A percentile compares a stretch with the other conserved stretches of the same genome.
Evolutionary conservation across 1,139 yeast species (phyloP).

Genomic region (Yarrowia galli): DNA sequence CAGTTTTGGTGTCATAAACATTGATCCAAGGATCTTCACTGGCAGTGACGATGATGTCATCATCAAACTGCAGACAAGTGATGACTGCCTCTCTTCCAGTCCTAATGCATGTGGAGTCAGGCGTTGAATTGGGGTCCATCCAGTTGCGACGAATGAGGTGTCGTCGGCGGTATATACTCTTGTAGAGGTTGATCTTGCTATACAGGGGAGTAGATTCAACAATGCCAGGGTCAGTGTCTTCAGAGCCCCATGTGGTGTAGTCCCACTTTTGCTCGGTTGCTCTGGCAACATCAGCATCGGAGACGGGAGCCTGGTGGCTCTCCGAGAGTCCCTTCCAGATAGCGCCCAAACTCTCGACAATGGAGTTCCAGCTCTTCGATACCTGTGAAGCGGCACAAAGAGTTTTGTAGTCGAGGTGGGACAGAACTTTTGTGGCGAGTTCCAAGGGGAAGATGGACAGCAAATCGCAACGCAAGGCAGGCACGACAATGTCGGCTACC

Average conservation of each 20-base stretch:
- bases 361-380: constrained; percentile 70
- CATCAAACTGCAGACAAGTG: constrained; percentile 93
- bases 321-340: constrained; percentile 53
- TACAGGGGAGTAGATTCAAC: constrained; percentile 39
- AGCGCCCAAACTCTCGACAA: constrained; percentile 63
- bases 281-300: constrained; percentile 46
- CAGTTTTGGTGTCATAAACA: constrained; percentile 79
- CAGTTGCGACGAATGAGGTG: constrained; percentile 73
- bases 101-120: constrained; percentile 70
- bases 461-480: constrained; percentile 75
- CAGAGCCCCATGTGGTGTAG: constrained; percentile 49
- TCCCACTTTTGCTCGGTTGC: constrained; percentile 51
- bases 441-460: constrained; percentile 77
- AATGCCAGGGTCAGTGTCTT: constrained; percentile 31
- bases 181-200: constrained; percentile 53
- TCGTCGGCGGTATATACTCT: constrained; percentile 71
- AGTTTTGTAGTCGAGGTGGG: constrained; percentile 68
- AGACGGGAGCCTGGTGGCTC: constrained; percentile 41
- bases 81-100: constrained; percentile 86
- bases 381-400: constrained; percentile 70
- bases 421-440: constrained; percentile 71
- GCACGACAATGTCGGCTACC: constrained; percentile 64
- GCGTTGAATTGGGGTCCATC: constrained; percentile 78
- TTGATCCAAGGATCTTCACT: constrained; percentile 87
- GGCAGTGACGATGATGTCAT: constrained; percentile 89